A percentile compares a stretch with the other conserved stretches of the same genome.
Evolutionary conservation across 164 flowering plant genomes (phyloP).

Genomic region (Piper longum): DNA sequence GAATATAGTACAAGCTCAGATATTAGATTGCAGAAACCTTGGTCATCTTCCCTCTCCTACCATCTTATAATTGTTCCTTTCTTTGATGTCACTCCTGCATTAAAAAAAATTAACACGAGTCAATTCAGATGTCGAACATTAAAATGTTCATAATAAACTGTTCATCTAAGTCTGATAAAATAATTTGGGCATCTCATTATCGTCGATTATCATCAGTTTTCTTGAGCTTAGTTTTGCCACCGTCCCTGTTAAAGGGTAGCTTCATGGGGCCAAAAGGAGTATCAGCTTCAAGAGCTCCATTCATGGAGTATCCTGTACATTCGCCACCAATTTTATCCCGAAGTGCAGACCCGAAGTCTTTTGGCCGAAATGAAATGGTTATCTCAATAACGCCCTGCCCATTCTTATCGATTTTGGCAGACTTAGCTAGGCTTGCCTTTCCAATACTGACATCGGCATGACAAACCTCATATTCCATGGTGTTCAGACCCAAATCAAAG

Average conservation of each 20-base stretch:
- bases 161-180: neutral
- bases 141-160: no score
- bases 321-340: slow-evolving; percentile 20
- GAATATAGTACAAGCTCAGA: no score
- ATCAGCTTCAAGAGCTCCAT: slow-evolving; percentile 13
- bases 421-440: slow-evolving; percentile 9
- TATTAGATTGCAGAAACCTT: no score
- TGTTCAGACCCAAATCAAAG: slow-evolving; percentile 20
- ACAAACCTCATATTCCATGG: slow-evolving; percentile 18
- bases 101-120: no score
- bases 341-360: slow-evolving; percentile 22
- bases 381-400: slow-evolving; percentile 11
- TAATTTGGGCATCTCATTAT: slow-evolving; percentile 2
- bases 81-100: no score
- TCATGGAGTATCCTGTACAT: slow-evolving; percentile 19
- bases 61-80: no score
- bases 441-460: slow-evolving; percentile 12
- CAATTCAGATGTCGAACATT: no score
- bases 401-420: slow-evolving; percentile 14
- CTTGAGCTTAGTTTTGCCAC: slow-evolving; percentile 14
- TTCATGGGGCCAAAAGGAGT: slow-evolving; percentile 18
- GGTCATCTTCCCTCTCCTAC: no score
- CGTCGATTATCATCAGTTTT: slow-evolving; percentile 13
- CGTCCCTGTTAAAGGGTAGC: slow-evolving; percentile 11
- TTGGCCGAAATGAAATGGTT: slow-evolving; percentile 16